Percentiles rank a stretch among this genome's conserved stretches.
phyloP scores from a whole-genome alignment of 257 asterid species.

The Anisodus tanguticus region DNA sequence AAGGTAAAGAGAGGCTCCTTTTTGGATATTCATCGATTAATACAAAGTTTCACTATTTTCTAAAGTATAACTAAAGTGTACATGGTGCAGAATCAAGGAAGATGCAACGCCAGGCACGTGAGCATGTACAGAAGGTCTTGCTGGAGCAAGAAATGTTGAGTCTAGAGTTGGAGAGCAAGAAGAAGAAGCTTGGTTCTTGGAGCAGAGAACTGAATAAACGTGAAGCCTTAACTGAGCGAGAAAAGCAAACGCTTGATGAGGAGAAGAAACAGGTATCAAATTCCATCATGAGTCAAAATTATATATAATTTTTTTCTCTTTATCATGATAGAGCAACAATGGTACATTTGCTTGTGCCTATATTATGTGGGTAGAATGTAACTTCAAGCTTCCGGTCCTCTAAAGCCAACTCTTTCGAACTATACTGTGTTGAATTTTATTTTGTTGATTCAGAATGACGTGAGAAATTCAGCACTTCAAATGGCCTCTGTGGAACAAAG shows the following conservation, averaged over 20 bases:
- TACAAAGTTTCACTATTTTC: background rate
- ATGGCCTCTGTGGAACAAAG: conserved; percentile 85
- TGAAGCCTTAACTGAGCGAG: conserved; percentile 77
- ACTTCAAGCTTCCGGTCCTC: background rate
- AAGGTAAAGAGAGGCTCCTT: conserved; percentile 2
- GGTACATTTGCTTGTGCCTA: background rate
- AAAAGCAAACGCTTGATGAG: conserved; percentile 82
- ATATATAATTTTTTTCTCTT: background rate
- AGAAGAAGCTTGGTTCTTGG: conserved; percentile 71
- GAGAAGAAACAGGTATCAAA: conserved; percentile 67
- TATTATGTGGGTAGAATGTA: conserved; percentile 11
- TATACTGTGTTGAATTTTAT: background rate
- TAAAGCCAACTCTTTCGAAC: background rate
- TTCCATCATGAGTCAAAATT: conserved; percentile 24
- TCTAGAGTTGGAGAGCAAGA: conserved; percentile 67
- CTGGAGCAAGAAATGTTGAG: conserved; percentile 75
- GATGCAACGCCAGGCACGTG: conserved; percentile 74
- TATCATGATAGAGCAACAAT: background rate
- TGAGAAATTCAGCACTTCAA: conserved; percentile 68
- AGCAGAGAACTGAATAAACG: conserved; percentile 78
- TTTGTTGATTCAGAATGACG: conserved; percentile 58
- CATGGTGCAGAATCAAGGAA: conserved; percentile 65
- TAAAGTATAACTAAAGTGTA: background rate
- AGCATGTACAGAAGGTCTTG: conserved; percentile 66
- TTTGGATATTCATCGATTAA: background rate